Percentiles rank a stretch among this genome's conserved stretches.
These are phyloP conservation scores for Verticillium nubilum DNA, from an alignment of 2,329 filamentous ascomycete genomes.

Conservation along the genomic window DNA sequence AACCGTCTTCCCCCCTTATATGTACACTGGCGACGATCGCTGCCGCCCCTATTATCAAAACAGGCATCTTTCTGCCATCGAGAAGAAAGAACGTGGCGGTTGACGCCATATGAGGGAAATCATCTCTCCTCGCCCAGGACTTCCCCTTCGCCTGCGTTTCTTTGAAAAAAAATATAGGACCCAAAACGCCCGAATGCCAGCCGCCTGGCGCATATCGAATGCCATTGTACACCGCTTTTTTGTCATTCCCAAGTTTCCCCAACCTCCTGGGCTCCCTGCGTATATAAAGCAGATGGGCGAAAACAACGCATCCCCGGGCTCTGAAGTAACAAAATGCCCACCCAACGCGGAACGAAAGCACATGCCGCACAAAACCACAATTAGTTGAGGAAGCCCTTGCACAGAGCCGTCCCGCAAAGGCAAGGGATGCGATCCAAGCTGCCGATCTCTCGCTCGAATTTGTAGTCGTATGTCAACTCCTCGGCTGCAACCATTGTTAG, in stretches of 20 bases:
- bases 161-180: background rate
- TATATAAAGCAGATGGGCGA: background rate
- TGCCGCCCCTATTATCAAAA: background rate
- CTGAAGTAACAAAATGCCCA: background rate
- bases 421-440: slow-evolving; percentile 95
- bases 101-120: background rate
- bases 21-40: slow-evolving; percentile 6
- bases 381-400: slow-evolving; percentile 98
- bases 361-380: background rate
- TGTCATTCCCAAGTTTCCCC: background rate
- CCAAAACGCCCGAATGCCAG: background rate
- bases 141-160: background rate
- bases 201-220: background rate
- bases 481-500: slow-evolving; percentile 60
- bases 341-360: background rate
- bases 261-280: background rate
- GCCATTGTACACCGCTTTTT: background rate
- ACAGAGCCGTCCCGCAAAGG: slow-evolving; percentile 90
- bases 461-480: slow-evolving; percentile 99
- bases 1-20: slow-evolving; percentile 1
- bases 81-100: background rate
- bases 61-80: background rate
- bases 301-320: background rate
- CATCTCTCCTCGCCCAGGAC: background rate
- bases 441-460: slow-evolving; percentile 96